Conservation (phyloP, 805 yeast genomes). For the Metschnikowia peoriensis region DNA sequence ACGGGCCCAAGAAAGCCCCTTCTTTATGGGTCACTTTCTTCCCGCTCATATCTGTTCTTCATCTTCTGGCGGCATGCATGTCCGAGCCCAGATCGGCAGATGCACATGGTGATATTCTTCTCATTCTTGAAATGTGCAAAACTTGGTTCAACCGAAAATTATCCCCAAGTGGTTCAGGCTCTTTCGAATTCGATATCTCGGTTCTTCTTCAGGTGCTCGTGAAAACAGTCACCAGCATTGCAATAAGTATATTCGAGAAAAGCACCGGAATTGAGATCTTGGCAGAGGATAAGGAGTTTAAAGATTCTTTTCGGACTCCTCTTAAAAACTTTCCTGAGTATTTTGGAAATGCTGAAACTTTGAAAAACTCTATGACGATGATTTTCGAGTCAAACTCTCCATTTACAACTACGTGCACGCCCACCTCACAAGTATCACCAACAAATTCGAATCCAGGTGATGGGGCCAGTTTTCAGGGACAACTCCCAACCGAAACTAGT, state of each 20-base stretch:
- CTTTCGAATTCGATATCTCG: slow-evolving; percentile 8
- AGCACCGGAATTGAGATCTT: slow-evolving; percentile 17
- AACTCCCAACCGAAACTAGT: not conserved
- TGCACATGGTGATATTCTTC: slow-evolving; percentile 25
- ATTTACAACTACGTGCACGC: slow-evolving; percentile 4
- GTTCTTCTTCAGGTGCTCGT: slow-evolving; percentile 19
- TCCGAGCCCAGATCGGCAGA: slow-evolving; percentile 31
- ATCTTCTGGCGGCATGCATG: slow-evolving; percentile 29
- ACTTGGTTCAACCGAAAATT: slow-evolving; percentile 10
- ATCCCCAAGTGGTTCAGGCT: slow-evolving; percentile 2
- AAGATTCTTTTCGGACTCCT: slow-evolving; percentile 14
- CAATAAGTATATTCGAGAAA: slow-evolving; percentile 23
- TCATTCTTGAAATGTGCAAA: slow-evolving; percentile 23
- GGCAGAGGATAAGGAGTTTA: slow-evolving; percentile 16
- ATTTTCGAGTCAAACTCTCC: slow-evolving; percentile 10
- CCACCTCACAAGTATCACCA: slow-evolving; percentile 1
- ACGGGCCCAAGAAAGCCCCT: slow-evolving; percentile 21
- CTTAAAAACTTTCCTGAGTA: slow-evolving; percentile 20
- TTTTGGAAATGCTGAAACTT: slow-evolving; percentile 3
- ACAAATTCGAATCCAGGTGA: not conserved
- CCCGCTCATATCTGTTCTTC: slow-evolving; percentile 34
- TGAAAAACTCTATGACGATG: slow-evolving; percentile 1
- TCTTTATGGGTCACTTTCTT: slow-evolving; percentile 32
- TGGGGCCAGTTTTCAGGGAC: not conserved
- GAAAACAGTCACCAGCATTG: slow-evolving; percentile 21